phyloP scores from a whole-genome alignment of 345 rosid genomes.

The Barbarea vulgaris region DNA sequence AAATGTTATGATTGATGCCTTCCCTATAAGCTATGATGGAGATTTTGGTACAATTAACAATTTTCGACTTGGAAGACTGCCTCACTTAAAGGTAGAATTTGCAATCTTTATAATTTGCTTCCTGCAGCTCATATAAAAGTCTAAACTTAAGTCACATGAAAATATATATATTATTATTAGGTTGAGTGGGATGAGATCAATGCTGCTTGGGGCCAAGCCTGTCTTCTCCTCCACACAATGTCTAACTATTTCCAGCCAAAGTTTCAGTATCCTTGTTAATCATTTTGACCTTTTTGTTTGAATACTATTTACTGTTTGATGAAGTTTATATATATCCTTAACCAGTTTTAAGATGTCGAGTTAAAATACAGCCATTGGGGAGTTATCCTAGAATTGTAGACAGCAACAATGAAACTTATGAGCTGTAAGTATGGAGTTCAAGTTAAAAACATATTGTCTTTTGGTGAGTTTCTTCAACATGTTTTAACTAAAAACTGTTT shows the following conservation, averaged over 20 bases:
- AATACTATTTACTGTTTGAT: background rate
- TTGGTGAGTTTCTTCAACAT: constrained; percentile 1
- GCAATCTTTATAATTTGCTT: constrained; percentile 1
- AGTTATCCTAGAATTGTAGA: constrained; percentile 96
- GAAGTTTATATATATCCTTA: constrained; percentile 50
- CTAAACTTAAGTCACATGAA: constrained; percentile 11
- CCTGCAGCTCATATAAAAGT: constrained; percentile 1
- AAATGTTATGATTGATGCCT: constrained; percentile 88
- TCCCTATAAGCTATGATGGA: constrained; percentile 91
- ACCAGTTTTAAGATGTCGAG: constrained; percentile 61
- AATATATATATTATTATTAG: constrained; percentile 58
- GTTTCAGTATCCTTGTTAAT: constrained; percentile 78
- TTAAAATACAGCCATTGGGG: constrained; percentile 95
- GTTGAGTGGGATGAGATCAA: constrained; percentile 99
- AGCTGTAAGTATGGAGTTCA: constrained; percentile 37
- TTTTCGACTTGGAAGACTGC: constrained; percentile 96
- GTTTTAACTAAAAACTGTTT: background rate
- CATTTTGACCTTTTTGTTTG: background rate
- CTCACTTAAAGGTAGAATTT: constrained; percentile 69
- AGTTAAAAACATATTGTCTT: constrained; percentile 3
- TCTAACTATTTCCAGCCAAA: constrained; percentile 89
- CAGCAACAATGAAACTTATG: constrained; percentile 45
- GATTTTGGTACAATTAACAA: constrained; percentile 98
- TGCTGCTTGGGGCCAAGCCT: constrained; percentile 99
- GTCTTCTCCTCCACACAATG: constrained; percentile 98